Evolutionary conservation across 1,284 basidiomycete genomes (phyloP).

Genomic region (Lentinus polychrous): DNA sequence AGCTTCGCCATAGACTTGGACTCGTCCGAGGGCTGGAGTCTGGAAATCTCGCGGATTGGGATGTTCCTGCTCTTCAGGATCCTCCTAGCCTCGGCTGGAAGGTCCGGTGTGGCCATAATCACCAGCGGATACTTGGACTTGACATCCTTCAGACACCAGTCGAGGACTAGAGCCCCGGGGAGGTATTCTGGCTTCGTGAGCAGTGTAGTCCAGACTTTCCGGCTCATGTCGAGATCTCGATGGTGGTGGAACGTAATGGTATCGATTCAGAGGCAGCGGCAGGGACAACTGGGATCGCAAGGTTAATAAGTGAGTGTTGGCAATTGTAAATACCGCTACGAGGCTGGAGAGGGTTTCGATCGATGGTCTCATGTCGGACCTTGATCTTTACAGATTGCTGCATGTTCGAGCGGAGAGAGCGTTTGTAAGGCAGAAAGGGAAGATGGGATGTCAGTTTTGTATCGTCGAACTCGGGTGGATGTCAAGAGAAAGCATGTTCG

Average conservation of each 20-base stretch:
- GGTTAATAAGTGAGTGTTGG: no score
- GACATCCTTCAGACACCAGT: constrained; percentile 57
- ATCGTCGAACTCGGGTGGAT: no score
- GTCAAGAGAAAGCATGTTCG: no score
- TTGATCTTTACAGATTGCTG: no score
- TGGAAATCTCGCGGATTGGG: constrained; percentile 49
- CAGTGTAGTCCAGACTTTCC: constrained; percentile 54
- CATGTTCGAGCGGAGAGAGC: no score
- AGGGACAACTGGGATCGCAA: not conserved
- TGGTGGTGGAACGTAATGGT: not conserved
- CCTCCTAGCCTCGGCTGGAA: constrained; percentile 48
- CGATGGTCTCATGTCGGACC: no score
- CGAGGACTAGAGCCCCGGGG: constrained; percentile 67
- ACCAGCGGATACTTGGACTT: constrained; percentile 74
- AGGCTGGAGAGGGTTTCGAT: no score
- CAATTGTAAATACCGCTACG: no score
- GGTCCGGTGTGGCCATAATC: constrained; percentile 67
- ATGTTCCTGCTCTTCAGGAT: constrained; percentile 54
- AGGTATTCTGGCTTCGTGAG: constrained; percentile 67
- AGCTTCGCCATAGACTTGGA: constrained; percentile 40
- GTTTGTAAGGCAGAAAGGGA: no score
- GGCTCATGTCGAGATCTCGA: constrained; percentile 3
- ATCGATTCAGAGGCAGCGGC: not conserved
- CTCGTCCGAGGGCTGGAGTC: constrained; percentile 49
- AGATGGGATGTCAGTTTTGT: no score